These are phyloP conservation scores for Escallonia herrerae DNA, from an alignment of 129 eudicot species.

Conservation along the genomic window DNA sequence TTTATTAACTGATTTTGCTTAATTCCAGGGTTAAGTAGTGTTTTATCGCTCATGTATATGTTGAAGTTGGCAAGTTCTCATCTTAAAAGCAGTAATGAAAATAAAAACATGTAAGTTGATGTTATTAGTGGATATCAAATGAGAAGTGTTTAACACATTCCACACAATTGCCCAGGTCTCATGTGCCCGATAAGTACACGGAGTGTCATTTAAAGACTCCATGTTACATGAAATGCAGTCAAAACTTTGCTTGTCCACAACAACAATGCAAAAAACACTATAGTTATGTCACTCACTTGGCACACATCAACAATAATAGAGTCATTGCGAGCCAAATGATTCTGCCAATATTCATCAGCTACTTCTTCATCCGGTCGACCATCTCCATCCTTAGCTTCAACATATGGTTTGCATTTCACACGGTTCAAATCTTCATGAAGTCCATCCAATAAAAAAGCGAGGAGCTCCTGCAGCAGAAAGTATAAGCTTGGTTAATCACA, in stretches of 20 bases:
- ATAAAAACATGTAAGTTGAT: no score
- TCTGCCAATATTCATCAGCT: slow-evolving; percentile 89
- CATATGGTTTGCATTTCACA: slow-evolving; percentile 85
- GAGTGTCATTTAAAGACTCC: no score
- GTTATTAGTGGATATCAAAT: no score
- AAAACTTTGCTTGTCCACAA: background rate
- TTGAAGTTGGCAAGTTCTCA: no score
- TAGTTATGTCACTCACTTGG: slow-evolving; percentile 44
- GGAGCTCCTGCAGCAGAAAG: slow-evolving; percentile 60
- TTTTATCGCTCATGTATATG: no score
- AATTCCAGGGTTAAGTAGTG: no score
- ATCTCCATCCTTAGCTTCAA: slow-evolving; percentile 86
- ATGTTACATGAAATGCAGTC: no score
- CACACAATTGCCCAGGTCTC: no score
- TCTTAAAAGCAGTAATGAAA: no score
- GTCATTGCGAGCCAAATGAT: slow-evolving; percentile 93
- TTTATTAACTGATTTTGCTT: no score
- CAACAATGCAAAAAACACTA: background rate
- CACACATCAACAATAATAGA: slow-evolving; percentile 87
- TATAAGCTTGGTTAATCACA: background rate
- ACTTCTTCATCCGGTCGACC: slow-evolving; percentile 78
- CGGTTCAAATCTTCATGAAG: slow-evolving; percentile 96
- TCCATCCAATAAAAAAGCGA: slow-evolving; percentile 90
- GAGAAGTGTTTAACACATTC: no score
- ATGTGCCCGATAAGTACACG: no score